Conservation (phyloP, 495 filamentous ascomycete species). For the Cetradonia linearis region DNA sequence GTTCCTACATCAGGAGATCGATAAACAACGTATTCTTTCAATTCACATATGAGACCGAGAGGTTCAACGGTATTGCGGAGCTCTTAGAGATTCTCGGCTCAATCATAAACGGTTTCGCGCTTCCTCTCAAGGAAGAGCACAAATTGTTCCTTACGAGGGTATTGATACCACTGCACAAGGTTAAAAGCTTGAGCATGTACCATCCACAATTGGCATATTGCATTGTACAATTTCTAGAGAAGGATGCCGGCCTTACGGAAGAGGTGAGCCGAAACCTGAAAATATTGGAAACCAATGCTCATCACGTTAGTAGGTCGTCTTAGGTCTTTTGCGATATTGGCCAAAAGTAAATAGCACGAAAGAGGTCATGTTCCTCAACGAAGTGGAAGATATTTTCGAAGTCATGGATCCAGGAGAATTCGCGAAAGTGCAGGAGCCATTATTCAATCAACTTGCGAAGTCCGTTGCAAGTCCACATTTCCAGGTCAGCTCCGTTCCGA, state of each 20-base stretch:
- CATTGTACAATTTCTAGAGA: conserved; percentile 98
- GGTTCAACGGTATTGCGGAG: conserved; percentile 97
- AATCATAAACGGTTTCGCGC: conserved; percentile 97
- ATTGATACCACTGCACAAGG: conserved; percentile 89
- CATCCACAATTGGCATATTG: conserved; percentile 98
- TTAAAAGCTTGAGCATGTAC: conserved; percentile 99
- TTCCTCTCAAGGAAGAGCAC: conserved; percentile 97
- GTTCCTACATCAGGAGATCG: conserved; percentile 92
- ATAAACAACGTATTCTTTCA: conserved; percentile 99
- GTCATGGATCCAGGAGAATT: conserved; percentile 99
- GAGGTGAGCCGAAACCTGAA: conserved; percentile 47
- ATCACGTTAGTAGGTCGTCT: conserved; percentile 57
- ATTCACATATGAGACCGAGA: conserved; percentile 96
- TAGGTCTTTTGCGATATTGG: conserved; percentile 93
- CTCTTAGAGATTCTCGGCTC: conserved; percentile 93
- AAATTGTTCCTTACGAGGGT: conserved; percentile 95
- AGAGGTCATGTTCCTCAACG: conserved; percentile 99
- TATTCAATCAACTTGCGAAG: conserved; percentile 95
- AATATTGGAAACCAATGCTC: conserved; percentile 12
- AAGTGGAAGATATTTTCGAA: conserved; percentile 99
- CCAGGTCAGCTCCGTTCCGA: conserved; percentile 47
- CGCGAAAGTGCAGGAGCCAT: conserved; percentile 92
- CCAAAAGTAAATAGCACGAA: conserved; percentile 99
- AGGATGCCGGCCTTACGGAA: conserved; percentile 94
- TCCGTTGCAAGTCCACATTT: conserved; percentile 98